Percentiles rank a stretch among this genome's conserved stretches.
Evolutionary conservation across 768 basidiomycete genomes (phyloP).

Genomic region (Pholiota microspora): DNA sequence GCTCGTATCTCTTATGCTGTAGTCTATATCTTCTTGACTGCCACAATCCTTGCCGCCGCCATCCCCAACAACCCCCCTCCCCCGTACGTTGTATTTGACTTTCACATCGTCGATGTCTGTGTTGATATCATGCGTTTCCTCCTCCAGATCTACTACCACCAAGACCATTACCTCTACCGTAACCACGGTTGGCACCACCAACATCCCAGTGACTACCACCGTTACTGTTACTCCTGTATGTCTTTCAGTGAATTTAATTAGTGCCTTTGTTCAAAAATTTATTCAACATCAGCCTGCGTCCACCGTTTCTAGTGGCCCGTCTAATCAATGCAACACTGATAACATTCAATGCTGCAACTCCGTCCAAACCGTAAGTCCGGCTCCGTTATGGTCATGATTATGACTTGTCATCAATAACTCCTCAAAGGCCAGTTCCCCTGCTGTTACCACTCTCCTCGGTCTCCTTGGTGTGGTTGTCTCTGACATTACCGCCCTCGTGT

Average conservation of each 20-base stretch:
- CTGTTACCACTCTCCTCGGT: constrained; percentile 17
- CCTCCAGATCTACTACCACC: too few species aligned
- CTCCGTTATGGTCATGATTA: too few species aligned
- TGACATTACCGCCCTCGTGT: constrained; percentile 2
- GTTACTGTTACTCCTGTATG: constrained; percentile 1
- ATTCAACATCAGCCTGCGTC: neutral
- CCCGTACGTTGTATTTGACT: neutral
- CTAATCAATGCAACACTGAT: constrained; percentile 24
- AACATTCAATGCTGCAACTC: constrained; percentile 26
- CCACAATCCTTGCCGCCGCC: constrained; percentile 21
- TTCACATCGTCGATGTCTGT: too few species aligned
- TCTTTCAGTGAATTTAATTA: neutral
- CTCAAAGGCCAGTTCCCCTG: constrained; percentile 1
- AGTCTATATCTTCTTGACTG: constrained; percentile 16
- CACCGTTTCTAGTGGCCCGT: constrained; percentile 3
- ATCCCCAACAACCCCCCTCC: neutral
- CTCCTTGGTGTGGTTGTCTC: constrained; percentile 21
- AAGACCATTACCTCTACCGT: constrained; percentile 2
- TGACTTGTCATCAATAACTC: too few species aligned
- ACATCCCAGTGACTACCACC: constrained; percentile 2
- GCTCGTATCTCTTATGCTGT: constrained; percentile 20
- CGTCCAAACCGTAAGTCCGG: constrained; percentile 19
- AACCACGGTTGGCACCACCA: neutral
- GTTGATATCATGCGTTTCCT: too few species aligned
- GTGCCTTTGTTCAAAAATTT: neutral